A percentile compares a stretch with the other conserved stretches of the same genome.
phyloP scores from a whole-genome alignment of 164 flowering plant species.

The Hamamelis virginiana region DNA sequence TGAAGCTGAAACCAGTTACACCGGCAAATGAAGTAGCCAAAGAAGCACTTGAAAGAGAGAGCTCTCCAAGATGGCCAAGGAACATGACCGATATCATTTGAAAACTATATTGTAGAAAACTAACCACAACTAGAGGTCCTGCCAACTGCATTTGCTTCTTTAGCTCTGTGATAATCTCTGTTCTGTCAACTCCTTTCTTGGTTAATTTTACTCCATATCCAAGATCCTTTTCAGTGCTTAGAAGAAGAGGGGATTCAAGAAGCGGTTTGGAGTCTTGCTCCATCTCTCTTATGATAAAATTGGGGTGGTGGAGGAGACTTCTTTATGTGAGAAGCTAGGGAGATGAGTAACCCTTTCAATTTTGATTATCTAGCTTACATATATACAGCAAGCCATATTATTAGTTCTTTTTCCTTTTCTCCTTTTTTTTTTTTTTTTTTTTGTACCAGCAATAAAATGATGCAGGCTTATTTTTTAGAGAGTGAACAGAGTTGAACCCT shows the following conservation, averaged over 20 bases:
- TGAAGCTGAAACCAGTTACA: conserved; percentile 28
- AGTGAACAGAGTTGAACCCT: too few species aligned
- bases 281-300: background rate
- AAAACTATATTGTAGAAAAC: conserved; percentile 16
- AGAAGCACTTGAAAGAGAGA: conserved; percentile 24
- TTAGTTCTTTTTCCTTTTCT: too few species aligned
- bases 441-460: too few species aligned
- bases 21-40: conserved; percentile 29
- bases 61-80: conserved; percentile 24
- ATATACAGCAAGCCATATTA: too few species aligned
- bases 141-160: conserved; percentile 21
- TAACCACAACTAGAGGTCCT: conserved; percentile 24
- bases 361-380: too few species aligned
- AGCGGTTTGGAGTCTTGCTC: background rate
- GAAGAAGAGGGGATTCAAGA: background rate
- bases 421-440: too few species aligned
- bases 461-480: too few species aligned
- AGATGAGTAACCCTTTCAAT: too few species aligned
- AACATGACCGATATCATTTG: conserved; percentile 27
- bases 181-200: too few species aligned
- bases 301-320: background rate
- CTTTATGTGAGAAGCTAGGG: too few species aligned
- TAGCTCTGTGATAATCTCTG: conserved; percentile 12
- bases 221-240: background rate
- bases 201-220: too few species aligned